A percentile compares a stretch with the other conserved stretches of the same genome.
phyloP scores from a whole-genome alignment of 208 protist genomes.

The Tetramitus jugosus region DNA sequence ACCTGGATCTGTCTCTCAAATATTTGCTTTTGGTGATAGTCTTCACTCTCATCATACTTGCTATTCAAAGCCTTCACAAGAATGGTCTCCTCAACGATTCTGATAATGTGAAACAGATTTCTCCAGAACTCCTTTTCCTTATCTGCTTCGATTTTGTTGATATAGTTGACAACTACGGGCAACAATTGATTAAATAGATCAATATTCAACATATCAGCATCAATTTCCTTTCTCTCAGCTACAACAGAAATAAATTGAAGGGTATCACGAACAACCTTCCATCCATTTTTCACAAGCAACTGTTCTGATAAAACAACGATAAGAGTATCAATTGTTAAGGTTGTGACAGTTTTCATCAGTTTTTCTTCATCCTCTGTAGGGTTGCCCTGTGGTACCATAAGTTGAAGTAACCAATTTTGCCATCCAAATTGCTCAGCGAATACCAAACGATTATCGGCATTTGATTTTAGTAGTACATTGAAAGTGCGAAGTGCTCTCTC shows the following conservation, averaged over 20 bases:
- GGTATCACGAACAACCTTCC: background rate
- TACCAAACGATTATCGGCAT: background rate
- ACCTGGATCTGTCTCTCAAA: background rate
- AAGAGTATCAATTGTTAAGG: background rate
- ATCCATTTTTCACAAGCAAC: background rate
- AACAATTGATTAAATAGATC: background rate
- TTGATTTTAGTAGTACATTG: background rate
- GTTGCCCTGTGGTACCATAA: background rate
- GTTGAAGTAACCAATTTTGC: slow-evolving; percentile 8
- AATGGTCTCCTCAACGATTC: background rate
- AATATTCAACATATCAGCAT: background rate
- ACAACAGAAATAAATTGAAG: background rate
- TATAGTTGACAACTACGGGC: background rate
- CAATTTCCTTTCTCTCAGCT: slow-evolving; percentile 2
- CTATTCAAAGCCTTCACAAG: too few relatives aligned
- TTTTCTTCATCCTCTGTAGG: background rate
- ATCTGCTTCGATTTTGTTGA: background rate
- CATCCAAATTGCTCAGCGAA: slow-evolving; percentile 4
- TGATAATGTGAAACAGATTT: background rate
- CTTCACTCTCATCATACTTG: too few relatives aligned
- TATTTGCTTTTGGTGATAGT: too few relatives aligned
- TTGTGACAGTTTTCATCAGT: background rate
- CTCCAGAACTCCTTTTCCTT: background rate
- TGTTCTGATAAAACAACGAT: background rate
- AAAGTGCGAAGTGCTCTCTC: background rate